Evolutionary conservation across 2,329 filamentous ascomycete genomes (phyloP).

Genomic region (Cladosporium sp.): DNA sequence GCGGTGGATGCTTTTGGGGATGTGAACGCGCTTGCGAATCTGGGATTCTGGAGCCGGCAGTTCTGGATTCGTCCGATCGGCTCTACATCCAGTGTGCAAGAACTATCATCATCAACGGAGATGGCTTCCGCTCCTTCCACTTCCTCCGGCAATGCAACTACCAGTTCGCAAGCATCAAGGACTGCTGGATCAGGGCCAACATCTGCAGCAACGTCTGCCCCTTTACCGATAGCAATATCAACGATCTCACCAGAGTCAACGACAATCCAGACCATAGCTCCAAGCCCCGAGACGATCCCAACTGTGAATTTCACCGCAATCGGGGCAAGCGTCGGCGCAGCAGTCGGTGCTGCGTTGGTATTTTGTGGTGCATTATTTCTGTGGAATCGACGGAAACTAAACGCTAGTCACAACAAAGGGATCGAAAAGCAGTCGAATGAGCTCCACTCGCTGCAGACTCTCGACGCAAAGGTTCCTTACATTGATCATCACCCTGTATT

Average conservation of each 20-base stretch:
- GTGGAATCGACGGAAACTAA: not conserved
- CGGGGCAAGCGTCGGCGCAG: not conserved
- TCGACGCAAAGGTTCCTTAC: not conserved
- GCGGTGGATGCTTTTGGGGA: not conserved
- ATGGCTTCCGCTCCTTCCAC: not conserved
- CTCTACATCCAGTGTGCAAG: not conserved
- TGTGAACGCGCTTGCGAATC: not conserved
- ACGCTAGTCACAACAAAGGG: not conserved
- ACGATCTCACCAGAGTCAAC: conserved; percentile 10
- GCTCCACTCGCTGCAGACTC: not conserved
- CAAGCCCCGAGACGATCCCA: not conserved
- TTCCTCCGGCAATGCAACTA: not conserved
- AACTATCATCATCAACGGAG: not conserved
- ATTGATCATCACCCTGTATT: not conserved
- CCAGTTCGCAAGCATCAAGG: not conserved
- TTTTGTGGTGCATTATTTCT: not conserved
- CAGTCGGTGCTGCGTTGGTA: not conserved
- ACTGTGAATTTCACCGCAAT: not conserved
- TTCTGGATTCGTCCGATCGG: not conserved
- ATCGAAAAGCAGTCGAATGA: not conserved
- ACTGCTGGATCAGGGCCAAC: not conserved
- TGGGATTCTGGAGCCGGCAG: not conserved
- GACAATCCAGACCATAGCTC: not conserved
- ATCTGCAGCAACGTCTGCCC: not conserved
- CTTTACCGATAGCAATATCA: conserved; percentile 17